A percentile compares a stretch with the other conserved stretches of the same genome.
phyloP scores from a whole-genome alignment of 176 grass and related monocot species.

The Oryza meyeriana region DNA sequence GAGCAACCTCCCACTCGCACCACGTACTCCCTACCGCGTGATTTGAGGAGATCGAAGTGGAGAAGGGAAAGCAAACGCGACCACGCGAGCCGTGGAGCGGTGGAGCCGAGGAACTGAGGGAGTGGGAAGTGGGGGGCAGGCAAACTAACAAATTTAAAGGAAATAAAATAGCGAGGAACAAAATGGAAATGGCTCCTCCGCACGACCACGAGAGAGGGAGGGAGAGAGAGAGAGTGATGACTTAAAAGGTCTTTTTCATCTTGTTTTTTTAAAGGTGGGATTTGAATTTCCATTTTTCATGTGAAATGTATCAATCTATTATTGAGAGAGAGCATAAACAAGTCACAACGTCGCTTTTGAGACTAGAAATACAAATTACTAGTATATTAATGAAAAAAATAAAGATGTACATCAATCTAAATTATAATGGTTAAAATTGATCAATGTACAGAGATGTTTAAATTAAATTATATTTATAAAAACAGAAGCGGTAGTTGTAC shows the following conservation, averaged over 20 bases:
- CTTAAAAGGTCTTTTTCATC: too few relatives aligned
- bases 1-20: constrained; percentile 20
- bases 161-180: not conserved
- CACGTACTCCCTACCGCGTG: not conserved
- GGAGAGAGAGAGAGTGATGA: not conserved
- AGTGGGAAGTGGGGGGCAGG: constrained; percentile 7
- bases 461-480: too few relatives aligned
- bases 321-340: too few relatives aligned
- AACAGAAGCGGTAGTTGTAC: too few relatives aligned
- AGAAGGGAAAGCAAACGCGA: constrained; percentile 13
- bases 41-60: constrained; percentile 10
- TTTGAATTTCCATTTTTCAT: too few relatives aligned
- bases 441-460: too few relatives aligned
- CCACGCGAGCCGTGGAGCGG: not conserved
- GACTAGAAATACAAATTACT: too few relatives aligned
- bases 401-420: too few relatives aligned
- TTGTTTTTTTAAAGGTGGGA: not conserved
- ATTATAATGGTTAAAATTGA: too few relatives aligned
- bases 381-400: too few relatives aligned
- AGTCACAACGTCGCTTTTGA: too few relatives aligned
- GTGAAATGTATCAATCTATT: too few relatives aligned
- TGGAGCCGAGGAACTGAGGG: not conserved
- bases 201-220: not conserved
- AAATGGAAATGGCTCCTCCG: not conserved
- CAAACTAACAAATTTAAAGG: not conserved